Conservation (phyloP, 176 grass and related monocot species). For the Miscanthus lutarioriparius region DNA sequence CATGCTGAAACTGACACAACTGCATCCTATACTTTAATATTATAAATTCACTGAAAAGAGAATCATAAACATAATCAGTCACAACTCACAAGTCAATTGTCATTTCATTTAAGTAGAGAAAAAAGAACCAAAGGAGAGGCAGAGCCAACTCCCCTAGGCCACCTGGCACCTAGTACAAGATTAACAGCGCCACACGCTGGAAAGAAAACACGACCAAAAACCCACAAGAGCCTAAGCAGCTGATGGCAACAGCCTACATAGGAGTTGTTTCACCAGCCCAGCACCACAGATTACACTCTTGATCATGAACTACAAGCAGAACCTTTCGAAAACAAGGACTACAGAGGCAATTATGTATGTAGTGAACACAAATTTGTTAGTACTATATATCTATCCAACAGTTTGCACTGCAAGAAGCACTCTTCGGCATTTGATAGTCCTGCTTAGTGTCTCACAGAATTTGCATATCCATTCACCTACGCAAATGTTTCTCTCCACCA, state of each 20-base stretch:
- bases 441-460: not conserved
- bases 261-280: too few relatives aligned
- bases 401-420: constrained; percentile 1
- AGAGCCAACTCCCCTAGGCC: too few relatives aligned
- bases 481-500: not conserved
- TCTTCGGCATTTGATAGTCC: constrained; percentile 22
- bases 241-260: too few relatives aligned
- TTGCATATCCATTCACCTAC: not conserved
- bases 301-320: too few relatives aligned
- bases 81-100: not conserved
- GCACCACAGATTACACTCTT: too few relatives aligned
- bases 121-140: too few relatives aligned
- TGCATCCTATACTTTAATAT: constrained; percentile 10
- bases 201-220: too few relatives aligned
- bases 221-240: too few relatives aligned
- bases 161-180: not conserved
- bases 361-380: not conserved
- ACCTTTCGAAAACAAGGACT: not conserved
- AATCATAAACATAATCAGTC: not conserved
- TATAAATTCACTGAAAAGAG: not conserved
- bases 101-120: not conserved
- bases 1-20: not conserved
- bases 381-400: not conserved
- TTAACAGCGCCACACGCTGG: too few relatives aligned
- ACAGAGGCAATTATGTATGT: not conserved